Evolutionary conservation across 345 rosid genomes (phyloP), one percentile per base, ranked within the genome.

Genomic region (Hibiscus tridactylites): DNA sequence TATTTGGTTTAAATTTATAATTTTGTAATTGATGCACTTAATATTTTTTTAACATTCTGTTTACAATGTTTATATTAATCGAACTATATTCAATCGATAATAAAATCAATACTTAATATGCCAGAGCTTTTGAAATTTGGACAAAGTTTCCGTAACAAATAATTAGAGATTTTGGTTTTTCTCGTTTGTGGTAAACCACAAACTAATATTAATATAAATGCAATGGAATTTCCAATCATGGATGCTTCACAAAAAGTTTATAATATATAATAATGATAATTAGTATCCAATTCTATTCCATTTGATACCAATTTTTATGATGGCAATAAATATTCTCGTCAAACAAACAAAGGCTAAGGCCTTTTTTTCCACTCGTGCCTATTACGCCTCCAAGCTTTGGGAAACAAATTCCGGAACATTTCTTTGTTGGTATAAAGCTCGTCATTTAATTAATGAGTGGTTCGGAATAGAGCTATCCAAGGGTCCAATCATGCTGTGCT

Each of bases 361-460:
- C 1, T n/a, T 46, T 39, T 35, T 24, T 52, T 47, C 44, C 52
- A 37, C 53, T 39, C 70, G 73, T 77, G 54, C 35, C 61, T 29
- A 49, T 68, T 42, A 72, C 76, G 73, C 73, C 58, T 46, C 26
- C 47, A 10, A 24, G 59, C 2, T 17, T 50, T 64, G 29, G 19
- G 3, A 53, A 37, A 21, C 19, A 12, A 62, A 12, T 62, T 21
- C 73, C 3, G 5, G 10, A 52, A 29, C 29, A 12, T 52, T 5
- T 5, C 15, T 16, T 35, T 68, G 21, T 33, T 24, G 33, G 50
- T 37, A 12, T 42, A 58, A 58, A 37, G 73, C 37, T 63, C 16
- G 67, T 37, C 68, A 37, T 37, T 16, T 16, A 53, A n/a, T 37
- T 49, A 49, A 49, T 15, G 33, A 21, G 69, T 65, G 54, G 19